Base-by-base conservation (phyloP, 768 basidiomycete species). In the Lactarius sp. region DNA sequence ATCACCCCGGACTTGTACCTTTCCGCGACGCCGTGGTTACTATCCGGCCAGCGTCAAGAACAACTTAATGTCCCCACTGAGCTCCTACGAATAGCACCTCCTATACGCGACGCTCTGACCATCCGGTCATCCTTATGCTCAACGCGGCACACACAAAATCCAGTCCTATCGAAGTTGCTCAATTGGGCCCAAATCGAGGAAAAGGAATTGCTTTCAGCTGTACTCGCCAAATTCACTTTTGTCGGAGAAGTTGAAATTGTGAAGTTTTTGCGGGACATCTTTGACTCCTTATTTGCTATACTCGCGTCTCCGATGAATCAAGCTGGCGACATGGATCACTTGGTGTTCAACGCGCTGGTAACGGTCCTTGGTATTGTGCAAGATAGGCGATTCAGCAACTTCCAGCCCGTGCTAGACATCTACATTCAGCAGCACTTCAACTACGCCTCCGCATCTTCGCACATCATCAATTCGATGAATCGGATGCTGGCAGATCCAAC, bases 161-260 rank as follows among this genome's bases (percentile, higher is more conserved):
- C 86, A 0, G 88, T 93, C 31, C 76, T 98, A 4, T 80, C 94
- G 53, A 84, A 84, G 65, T 75, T 97, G 52, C 77, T 96, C 57
- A 84, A 84, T 68, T 97, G 94, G 95, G 86, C 91, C 71, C 79
- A 80, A 54, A 76, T 92, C 13, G 69, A 73, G 1, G 85, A 89
- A 62, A 81, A 82, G 61, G 85, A 87, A 9, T 72, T 83, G 12
- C 80, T 98, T 18, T 79, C 85, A 4, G 82, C 85, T 0, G 83
- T 92, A 13, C 82, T 98, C 58, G 80, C 82, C 65, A 86, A 91
- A 74, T 93, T 98, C 73, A 87, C 88, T 3, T 98, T 94, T 72
- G 94, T 94, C 18, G 88, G 90, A 9, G 95, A 98, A 74, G 88
- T 91, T 18, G 95, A 98, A 75, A 93, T 95, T 41, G 90, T 95